Evolutionary conservation across 805 yeast species (phyloP), one percentile per base, ranked within the genome.

Genomic region (Saccharomycopsis javanensis): DNA sequence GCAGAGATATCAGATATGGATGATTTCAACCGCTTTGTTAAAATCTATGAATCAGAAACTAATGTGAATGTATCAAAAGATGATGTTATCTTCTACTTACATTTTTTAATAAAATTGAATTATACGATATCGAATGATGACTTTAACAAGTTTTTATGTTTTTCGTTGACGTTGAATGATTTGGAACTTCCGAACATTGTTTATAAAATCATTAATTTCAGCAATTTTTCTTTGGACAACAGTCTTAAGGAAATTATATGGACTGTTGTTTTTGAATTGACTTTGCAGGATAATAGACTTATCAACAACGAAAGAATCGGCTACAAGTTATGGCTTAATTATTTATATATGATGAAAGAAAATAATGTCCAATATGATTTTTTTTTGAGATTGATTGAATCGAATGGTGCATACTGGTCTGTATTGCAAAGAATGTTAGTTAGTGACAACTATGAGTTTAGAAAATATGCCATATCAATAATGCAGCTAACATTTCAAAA

Each of bases 401-500:
- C 60, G 1, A 64, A 66, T 1, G 61, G 63, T 15, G 48, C 48
- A 1, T 85, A 82, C 62, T 88, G 95, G 94, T 52, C 59, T 3
- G 64, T 65, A 13, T 66, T 88, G 20, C 88, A 85, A 64, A 61
- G 62, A 27, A 85, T 88, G 1, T 68, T 88, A 42, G 74, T 76
- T 15, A 75, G 81, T 56, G 64, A 68, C 1, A 70, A 77, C 1
- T 90, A 86, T 64, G 95, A 88, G 58, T 81, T 77, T 57, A 77
- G 87, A 54, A 89, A 88, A 66, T 80, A 80, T 64, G 75, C 84
- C 11, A 69, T 88, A 28, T 82, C 91, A 0, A 79, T 87, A 15
- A 66, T 88, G 34, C 83, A 83, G 62, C 67, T 79, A 20, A 76
- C 95, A 0, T 72, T 89, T 15, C 79, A 78, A 61, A 66, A 73